Evolutionary conservation across 768 basidiomycete species (phyloP).

Genomic region (Cyclocybe aegerita): DNA sequence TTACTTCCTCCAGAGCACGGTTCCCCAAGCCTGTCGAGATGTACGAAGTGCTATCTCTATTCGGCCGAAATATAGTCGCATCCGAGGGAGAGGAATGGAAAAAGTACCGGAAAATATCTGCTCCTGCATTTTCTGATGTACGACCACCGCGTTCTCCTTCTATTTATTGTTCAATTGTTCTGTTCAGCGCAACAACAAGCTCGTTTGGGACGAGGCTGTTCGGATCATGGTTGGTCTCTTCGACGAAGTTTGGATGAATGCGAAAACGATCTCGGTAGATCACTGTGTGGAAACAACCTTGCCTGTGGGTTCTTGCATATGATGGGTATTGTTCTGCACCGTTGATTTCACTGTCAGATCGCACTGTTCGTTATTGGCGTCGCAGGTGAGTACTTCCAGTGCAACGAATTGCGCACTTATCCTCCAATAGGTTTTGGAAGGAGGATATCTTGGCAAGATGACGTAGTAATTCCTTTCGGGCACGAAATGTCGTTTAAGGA

Average conservation of each 20-base stretch:
- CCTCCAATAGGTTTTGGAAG: constrained; percentile 42
- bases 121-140: constrained; percentile 61
- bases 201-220: constrained; percentile 48
- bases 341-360: constrained; percentile 29
- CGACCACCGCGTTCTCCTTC: background rate
- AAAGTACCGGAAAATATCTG: constrained; percentile 55
- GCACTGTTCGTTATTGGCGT: constrained; percentile 50
- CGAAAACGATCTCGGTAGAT: constrained; percentile 35
- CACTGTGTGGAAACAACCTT: constrained; percentile 50
- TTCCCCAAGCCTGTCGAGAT: constrained; percentile 51
- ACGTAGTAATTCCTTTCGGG: constrained; percentile 30
- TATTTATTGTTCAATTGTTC: background rate
- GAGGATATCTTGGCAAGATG: constrained; percentile 43
- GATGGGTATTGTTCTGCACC: background rate
- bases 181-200: constrained; percentile 37
- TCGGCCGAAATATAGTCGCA: constrained; percentile 56
- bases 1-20: constrained; percentile 34
- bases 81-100: constrained; percentile 65
- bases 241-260: constrained; percentile 42
- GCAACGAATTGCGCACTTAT: background rate
- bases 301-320: constrained; percentile 32
- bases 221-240: constrained; percentile 39
- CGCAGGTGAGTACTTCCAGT: constrained; percentile 32
- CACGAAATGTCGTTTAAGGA: constrained; percentile 46
- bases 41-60: constrained; percentile 44